These are phyloP conservation scores for Blastobotrys serpentis DNA, from an alignment of 1,139 yeast genomes.

Conservation along the genomic window DNA sequence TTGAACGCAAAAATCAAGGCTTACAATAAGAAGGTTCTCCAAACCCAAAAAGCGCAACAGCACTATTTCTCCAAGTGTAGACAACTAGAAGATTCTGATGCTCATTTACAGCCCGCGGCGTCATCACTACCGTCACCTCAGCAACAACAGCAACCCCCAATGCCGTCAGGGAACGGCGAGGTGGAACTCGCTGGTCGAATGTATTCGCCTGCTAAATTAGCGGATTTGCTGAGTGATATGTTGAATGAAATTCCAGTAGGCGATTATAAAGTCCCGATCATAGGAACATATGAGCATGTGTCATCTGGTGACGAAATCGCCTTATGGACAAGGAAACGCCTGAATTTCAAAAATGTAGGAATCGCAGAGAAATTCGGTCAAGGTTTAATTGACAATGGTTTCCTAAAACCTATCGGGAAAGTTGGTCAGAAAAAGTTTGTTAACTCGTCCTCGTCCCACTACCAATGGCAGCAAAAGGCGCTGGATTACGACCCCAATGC, in stretches of 20 bases:
- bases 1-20: conserved; percentile 49
- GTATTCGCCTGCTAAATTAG: conserved; percentile 23
- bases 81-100: conserved; percentile 55
- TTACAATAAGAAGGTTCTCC: conserved; percentile 47
- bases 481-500: conserved; percentile 23
- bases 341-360: conserved; percentile 47
- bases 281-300: conserved; percentile 60
- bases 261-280: conserved; percentile 52
- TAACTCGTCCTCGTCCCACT: conserved; percentile 64
- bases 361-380: conserved; percentile 75
- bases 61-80: conserved; percentile 72
- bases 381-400: conserved; percentile 61
- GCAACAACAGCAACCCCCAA: too few relatives aligned
- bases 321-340: conserved; percentile 51
- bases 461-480: conserved; percentile 71
- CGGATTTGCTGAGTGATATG: conserved; percentile 42
- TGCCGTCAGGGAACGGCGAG: conserved; percentile 25
- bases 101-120: neutral
- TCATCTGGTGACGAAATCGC: conserved; percentile 60
- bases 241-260: conserved; percentile 43
- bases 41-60: conserved; percentile 57
- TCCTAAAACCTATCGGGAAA: conserved; percentile 56
- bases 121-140: neutral
- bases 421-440: conserved; percentile 53
- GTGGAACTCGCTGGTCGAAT: conserved; percentile 33